Evolutionary conservation across 2,329 filamentous ascomycete genomes (phyloP), one percentile per base, ranked within the genome.

Genomic region (Aspergillus fumigatus): DNA sequence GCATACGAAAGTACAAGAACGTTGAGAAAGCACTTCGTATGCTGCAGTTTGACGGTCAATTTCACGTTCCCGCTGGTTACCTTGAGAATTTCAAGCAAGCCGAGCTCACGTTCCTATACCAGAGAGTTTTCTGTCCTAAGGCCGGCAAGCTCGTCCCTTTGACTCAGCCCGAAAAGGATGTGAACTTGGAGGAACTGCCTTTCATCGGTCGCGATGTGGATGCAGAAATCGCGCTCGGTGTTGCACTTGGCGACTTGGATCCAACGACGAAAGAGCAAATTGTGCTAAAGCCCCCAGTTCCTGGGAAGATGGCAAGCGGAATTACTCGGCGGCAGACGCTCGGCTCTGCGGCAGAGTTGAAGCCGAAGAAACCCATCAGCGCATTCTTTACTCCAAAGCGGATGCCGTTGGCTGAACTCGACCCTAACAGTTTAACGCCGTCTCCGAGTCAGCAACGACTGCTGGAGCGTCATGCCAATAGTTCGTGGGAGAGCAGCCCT

Each of bases 81-180:
- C 77, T 94, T 27, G 85, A 89, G 7, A 80, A 84, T 21, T 99
- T 97, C 70, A 83, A 85, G 59, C 87, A 93, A 70, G 94, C 94
- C 0, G 94, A 99, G 73, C 79, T 90, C 64, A 97, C 94, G 0
- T 99, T 99, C 68, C 77, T 97, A 19, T 89, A 97, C 68, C 94
- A 97, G 76, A 89, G 94, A 75, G 93, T 97, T 3, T 99, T 90
- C 72, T 97, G 93, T 70, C 92, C 93, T 0, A 77, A 80, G 40
- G 80, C 82, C 45, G 80, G 87, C 56, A 78, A 85, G 59, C 75
- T 97, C 48, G 89, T 96, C 43, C 86, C 91, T 58, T 80, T 96
- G 57, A 94, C 86, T 1, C 79, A 85, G 14, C 82, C 88, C 0
- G 83, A 85, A 0, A 76, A 82, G 5, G 84, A 84, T 4, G 71